Evolutionary conservation across 305 asterid species (phyloP), one percentile per base, ranked within the genome.

Genomic region (Withania somnifera): DNA sequence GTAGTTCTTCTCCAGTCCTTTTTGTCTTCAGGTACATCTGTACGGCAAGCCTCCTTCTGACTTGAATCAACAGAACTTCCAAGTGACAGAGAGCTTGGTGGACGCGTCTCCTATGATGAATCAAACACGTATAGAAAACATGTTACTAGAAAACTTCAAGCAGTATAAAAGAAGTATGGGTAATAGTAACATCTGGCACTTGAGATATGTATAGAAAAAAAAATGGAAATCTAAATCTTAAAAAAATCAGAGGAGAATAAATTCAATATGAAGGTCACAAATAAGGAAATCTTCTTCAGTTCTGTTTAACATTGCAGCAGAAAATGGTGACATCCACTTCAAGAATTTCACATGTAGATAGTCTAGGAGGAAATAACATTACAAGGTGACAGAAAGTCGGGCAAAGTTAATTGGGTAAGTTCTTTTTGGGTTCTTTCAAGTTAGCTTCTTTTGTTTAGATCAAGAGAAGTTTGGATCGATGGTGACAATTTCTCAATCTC

Each of bases 1-100:
- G 90, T 86, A 81, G 76, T 57, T 84, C 87, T 93, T 85, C 95
- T 93, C 98, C 97, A 90, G 81, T 96, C 99, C 36, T 92, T 96
- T 87, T 90, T 94, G 47, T 96, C 98, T 84, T 94, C 98, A 15
- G 89, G 82, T 4, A 89, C 87, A 82, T 93, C 99, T 57, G 93
- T 77, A 63, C 98, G 97, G 92, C 91, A 88, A 85, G 80, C 89
- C 83, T 94, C 99, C 91, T 92, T 96, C 86, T 89, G 97, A 89
- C 82, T 94, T 83, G 87, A 52, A 80, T 94, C 99, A 83, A 87
- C 90, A 89, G 98, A 88, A 85, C 84, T 88, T 82, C 98, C 97
- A 86, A 94, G 98, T 40, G 98, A 94, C 32, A 93, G 86, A 84
- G 98, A 90, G 84, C 95, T 92, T 20, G 94, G 97, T 73, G 93